A percentile compares a stretch with the other conserved stretches of the same genome.
These are phyloP conservation scores for Paramecium biaurelia DNA, from an alignment of 73 alveolate genomes.

Conservation along the genomic window DNA sequence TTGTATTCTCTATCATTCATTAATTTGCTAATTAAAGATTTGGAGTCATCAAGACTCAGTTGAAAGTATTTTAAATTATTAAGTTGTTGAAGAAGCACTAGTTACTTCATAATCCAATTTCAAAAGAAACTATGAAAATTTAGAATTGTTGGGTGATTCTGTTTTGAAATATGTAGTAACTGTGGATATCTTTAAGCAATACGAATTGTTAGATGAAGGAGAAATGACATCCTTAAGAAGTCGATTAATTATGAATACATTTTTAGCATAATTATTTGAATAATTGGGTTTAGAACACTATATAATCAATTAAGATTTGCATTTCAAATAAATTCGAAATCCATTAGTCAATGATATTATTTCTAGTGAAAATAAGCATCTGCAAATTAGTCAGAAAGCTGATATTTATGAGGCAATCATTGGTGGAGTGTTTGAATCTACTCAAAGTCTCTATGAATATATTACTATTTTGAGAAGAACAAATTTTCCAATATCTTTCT, in stretches of 20 bases:
- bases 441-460: conserved; percentile 2
- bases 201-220: background rate
- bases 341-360: background rate
- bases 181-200: background rate
- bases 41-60: conserved; percentile 1
- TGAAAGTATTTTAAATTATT: background rate
- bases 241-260: background rate
- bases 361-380: background rate
- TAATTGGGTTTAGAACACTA: background rate
- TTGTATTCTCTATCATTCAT: background rate
- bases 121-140: conserved; percentile 22
- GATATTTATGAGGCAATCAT: conserved; percentile 40
- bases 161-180: conserved; percentile 33
- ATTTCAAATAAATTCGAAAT: conserved; percentile 2
- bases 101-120: background rate
- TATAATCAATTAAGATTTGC: background rate
- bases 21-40: conserved; percentile 8
- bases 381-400: background rate
- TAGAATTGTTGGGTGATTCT: conserved; percentile 44
- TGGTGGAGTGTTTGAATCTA: background rate
- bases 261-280: background rate
- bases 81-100: background rate
- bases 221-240: conserved; percentile 33
- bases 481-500: background rate
- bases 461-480: background rate